Percentiles rank a stretch among this genome's conserved stretches.
Evolutionary conservation across 169 alveolate genomes (phyloP).

Genomic region (Cryptosporidium bovis): DNA sequence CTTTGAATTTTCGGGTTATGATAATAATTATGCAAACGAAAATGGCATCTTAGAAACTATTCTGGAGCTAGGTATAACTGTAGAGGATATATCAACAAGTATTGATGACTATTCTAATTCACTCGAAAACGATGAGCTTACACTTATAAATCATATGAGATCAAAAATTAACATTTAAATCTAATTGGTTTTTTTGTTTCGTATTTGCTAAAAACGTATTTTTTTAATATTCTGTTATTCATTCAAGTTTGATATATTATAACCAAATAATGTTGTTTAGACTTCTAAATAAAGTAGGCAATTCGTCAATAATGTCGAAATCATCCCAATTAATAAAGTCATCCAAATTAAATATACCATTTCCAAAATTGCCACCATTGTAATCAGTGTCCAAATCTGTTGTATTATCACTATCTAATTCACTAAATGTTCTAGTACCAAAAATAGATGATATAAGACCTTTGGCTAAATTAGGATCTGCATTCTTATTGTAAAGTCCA

Average conservation of each 20-base stretch:
- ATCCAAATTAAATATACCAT: constrained; percentile 39
- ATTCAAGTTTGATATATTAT: constrained; percentile 1
- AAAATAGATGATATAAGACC: constrained; percentile 20
- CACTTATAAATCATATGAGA: neutral
- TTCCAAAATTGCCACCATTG: constrained; percentile 5
- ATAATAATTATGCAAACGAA: no score
- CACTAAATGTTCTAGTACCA: constrained; percentile 26
- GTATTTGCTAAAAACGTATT: no score
- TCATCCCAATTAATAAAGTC: constrained; percentile 64
- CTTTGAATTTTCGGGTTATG: neutral
- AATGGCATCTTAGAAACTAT: neutral
- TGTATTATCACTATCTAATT: constrained; percentile 10
- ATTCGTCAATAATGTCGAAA: constrained; percentile 34
- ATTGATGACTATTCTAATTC: constrained; percentile 37
- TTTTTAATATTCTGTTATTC: no score
- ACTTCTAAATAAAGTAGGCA: constrained; percentile 35
- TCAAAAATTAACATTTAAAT: constrained; percentile 5
- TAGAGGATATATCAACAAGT: constrained; percentile 18
- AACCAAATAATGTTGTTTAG: constrained; percentile 55
- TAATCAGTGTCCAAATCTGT: neutral
- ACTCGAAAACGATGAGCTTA: constrained; percentile 7
- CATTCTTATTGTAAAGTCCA: constrained; percentile 58
- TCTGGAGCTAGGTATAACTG: neutral
- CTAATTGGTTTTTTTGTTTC: no score
- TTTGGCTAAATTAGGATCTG: constrained; percentile 27